Evolutionary conservation across 2,329 filamentous ascomycete species (phyloP).

Genomic region (Samsoniella hepiali): DNA sequence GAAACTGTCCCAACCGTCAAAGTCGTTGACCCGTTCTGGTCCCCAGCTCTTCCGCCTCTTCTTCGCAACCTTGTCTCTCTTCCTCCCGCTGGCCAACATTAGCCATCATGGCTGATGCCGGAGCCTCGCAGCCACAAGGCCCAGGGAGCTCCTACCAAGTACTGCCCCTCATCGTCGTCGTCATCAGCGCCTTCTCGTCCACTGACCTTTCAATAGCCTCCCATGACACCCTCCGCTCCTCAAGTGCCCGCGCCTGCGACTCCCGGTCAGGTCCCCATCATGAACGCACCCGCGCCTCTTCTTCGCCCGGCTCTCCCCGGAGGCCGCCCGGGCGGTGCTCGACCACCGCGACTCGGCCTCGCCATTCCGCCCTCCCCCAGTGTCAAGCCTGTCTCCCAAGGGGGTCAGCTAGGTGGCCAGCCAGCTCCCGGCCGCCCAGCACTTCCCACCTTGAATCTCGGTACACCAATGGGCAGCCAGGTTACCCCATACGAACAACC

Average conservation of each 20-base stretch:
- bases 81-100: constrained; percentile 19
- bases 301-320: constrained; percentile 81
- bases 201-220: constrained; percentile 7
- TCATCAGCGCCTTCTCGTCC: background rate
- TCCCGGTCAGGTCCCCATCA: constrained; percentile 47
- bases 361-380: constrained; percentile 87
- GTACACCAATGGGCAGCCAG: constrained; percentile 82
- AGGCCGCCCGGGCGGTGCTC: constrained; percentile 57
- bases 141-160: constrained; percentile 19
- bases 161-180: constrained; percentile 2
- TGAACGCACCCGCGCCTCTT: constrained; percentile 75
- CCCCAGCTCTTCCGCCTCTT: background rate
- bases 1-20: background rate
- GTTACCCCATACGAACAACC: constrained; percentile 67
- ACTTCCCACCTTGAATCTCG: constrained; percentile 77
- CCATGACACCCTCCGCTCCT: constrained; percentile 24
- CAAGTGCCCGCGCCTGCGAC: constrained; percentile 29
- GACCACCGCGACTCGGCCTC: constrained; percentile 76
- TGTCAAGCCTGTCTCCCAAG: constrained; percentile 66
- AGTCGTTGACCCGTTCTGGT: background rate
- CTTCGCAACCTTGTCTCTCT: background rate
- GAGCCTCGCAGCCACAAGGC: constrained; percentile 24
- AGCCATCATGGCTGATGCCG: constrained; percentile 27
- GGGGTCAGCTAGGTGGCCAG: constrained; percentile 29
- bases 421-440: constrained; percentile 45